Percentiles rank a stretch among this genome's conserved stretches.
These are phyloP conservation scores for Phoma sp. DNA, from an alignment of 2,329 filamentous ascomycete genomes.

Conservation along the genomic window DNA sequence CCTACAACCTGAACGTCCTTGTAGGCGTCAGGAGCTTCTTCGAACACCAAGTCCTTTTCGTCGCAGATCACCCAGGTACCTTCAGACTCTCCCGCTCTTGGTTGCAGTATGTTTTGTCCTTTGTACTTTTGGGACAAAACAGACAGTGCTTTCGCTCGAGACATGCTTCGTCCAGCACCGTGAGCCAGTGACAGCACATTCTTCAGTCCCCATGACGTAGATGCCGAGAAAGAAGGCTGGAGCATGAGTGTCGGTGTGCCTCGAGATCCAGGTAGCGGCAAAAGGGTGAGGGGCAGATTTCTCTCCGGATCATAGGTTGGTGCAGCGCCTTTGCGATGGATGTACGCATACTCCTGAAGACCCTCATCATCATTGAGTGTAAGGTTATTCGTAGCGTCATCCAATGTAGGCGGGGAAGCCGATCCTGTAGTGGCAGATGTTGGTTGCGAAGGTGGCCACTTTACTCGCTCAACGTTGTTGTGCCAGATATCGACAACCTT, in stretches of 20 bases:
- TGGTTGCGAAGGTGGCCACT: slow-evolving; percentile 39
- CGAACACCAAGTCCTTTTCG: slow-evolving; percentile 48
- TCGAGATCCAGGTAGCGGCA: slow-evolving; percentile 49
- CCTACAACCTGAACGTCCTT: slow-evolving; percentile 49
- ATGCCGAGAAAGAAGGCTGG: slow-evolving; percentile 38
- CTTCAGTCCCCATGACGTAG: slow-evolving; percentile 36
- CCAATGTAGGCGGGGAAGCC: neutral
- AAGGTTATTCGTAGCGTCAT: neutral
- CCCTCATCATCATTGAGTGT: slow-evolving; percentile 1
- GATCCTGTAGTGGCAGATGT: too few relatives aligned
- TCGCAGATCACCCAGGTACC: slow-evolving; percentile 51
- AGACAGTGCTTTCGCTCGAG: slow-evolving; percentile 45
- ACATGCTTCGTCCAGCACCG: slow-evolving; percentile 49
- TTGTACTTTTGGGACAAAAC: slow-evolving; percentile 45
- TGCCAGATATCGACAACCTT: slow-evolving; percentile 50
- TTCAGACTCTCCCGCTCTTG: slow-evolving; percentile 24
- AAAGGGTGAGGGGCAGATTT: slow-evolving; percentile 33
- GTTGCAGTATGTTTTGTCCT: slow-evolving; percentile 38
- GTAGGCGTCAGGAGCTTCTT: slow-evolving; percentile 51
- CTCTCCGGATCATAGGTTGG: slow-evolving; percentile 36
- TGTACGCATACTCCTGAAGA: slow-evolving; percentile 33
- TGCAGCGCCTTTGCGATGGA: slow-evolving; percentile 52
- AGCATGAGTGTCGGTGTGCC: slow-evolving; percentile 51
- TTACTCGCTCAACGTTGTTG: slow-evolving; percentile 45
- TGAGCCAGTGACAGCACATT: slow-evolving; percentile 50